Evolutionary conservation across 805 yeast species (phyloP).

Genomic region (Starmerella floricola): DNA sequence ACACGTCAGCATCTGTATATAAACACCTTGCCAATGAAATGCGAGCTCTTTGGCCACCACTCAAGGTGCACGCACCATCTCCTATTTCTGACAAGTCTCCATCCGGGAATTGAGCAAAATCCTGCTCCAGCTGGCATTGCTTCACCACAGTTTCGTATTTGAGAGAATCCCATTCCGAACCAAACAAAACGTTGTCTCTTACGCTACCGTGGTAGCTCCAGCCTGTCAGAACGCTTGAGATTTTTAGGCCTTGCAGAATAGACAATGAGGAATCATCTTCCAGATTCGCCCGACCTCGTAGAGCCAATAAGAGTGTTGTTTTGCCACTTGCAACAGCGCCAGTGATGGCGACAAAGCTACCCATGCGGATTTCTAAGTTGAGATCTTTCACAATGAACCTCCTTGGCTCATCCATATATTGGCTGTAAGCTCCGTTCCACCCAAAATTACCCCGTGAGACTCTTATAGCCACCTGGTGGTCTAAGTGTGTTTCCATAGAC

Average conservation of each 20-base stretch:
- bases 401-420: conserved; percentile 56
- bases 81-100: conserved; percentile 87
- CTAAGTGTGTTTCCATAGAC: conserved; percentile 34
- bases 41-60: conserved; percentile 94
- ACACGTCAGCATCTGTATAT: conserved; percentile 78
- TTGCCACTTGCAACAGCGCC: conserved; percentile 90
- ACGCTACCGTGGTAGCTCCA: conserved; percentile 91
- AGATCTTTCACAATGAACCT: conserved; percentile 38
- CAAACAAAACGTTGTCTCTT: conserved; percentile 64
- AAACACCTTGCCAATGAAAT: conserved; percentile 86
- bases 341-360: conserved; percentile 70
- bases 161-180: conserved; percentile 64
- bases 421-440: conserved; percentile 28
- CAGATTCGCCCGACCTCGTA: conserved; percentile 63
- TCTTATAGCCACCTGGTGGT: neutral
- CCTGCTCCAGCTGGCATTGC: conserved; percentile 72
- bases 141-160: conserved; percentile 44
- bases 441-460: neutral
- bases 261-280: conserved; percentile 33
- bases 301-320: conserved; percentile 64
- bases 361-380: conserved; percentile 47
- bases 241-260: conserved; percentile 49
- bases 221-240: conserved; percentile 62
- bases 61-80: conserved; percentile 83
- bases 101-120: conserved; percentile 60